These are phyloP conservation scores for Barnettozyma sucrosica DNA, from an alignment of 805 yeast species.

Conservation along the genomic window DNA sequence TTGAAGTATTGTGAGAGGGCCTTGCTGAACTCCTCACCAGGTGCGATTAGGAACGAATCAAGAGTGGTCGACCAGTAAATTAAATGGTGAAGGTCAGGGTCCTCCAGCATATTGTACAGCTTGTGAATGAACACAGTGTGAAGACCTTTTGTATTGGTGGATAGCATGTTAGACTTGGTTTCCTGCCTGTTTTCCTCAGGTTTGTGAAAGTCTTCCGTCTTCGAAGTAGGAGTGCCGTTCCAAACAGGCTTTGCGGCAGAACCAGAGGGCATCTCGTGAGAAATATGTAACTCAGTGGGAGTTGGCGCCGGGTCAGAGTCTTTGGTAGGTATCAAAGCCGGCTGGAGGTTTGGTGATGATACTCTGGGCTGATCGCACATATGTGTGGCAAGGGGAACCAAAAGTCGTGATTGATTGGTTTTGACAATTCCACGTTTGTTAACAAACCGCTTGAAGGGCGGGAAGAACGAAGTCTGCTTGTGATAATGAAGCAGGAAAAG, in stretches of 20 bases:
- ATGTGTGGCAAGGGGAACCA: too few relatives aligned
- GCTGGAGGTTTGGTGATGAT: neutral
- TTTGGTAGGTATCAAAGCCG: neutral
- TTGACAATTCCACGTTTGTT: too few relatives aligned
- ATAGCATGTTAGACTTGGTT: constrained; percentile 1
- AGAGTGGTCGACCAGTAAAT: constrained; percentile 79
- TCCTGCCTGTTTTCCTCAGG: neutral
- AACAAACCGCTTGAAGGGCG: too few relatives aligned
- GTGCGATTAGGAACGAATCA: constrained; percentile 73
- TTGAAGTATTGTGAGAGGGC: constrained; percentile 63
- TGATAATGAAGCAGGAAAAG: too few relatives aligned
- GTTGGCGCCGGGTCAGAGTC: neutral
- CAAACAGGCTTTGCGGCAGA: neutral
- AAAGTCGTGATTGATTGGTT: too few relatives aligned
- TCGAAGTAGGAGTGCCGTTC: neutral
- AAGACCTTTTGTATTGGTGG: constrained; percentile 25
- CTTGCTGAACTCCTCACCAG: constrained; percentile 81
- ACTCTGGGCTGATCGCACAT: neutral
- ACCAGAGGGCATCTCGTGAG: neutral
- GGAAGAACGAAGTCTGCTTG: too few relatives aligned
- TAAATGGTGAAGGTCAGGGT: constrained; percentile 58
- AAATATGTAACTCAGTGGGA: neutral
- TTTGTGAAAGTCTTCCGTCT: neutral
- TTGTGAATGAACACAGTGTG: constrained; percentile 78
- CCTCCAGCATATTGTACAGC: constrained; percentile 86